Conservation (phyloP, 257 asterid species). For the Solanum etuberosum region DNA sequence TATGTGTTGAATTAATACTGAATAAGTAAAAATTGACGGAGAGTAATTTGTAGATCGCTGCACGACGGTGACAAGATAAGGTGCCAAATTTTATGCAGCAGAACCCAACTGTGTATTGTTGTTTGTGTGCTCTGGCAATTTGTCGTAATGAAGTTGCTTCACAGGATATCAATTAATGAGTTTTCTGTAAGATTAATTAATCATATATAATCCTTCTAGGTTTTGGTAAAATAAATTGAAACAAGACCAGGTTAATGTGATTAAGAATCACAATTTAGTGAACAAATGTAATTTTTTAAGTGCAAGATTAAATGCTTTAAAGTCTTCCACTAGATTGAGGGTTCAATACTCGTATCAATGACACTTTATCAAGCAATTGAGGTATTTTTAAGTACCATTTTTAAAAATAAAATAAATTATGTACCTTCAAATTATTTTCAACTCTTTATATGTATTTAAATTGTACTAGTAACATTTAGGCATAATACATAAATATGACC, state of each 20-base stretch:
- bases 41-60: not conserved
- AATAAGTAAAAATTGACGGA: too few relatives aligned
- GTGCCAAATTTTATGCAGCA: not conserved
- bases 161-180: not conserved
- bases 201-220: not conserved
- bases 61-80: not conserved
- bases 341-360: too few relatives aligned
- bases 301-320: too few relatives aligned
- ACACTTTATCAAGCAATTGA: too few relatives aligned
- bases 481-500: too few relatives aligned
- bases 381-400: too few relatives aligned
- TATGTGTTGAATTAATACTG: too few relatives aligned
- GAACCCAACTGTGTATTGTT: not conserved
- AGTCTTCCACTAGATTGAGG: too few relatives aligned
- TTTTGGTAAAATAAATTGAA: not conserved
- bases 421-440: too few relatives aligned
- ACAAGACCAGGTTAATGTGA: not conserved
- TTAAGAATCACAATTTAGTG: not conserved
- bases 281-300: not conserved
- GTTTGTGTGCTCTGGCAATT: not conserved
- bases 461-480: too few relatives aligned
- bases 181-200: not conserved
- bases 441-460: too few relatives aligned
- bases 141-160: not conserved
- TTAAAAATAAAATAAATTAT: too few relatives aligned